Percentiles rank a stretch among this genome's conserved stretches.
Evolutionary conservation across 495 filamentous ascomycete species (phyloP).

Genomic region (Usnea hakonensis): DNA sequence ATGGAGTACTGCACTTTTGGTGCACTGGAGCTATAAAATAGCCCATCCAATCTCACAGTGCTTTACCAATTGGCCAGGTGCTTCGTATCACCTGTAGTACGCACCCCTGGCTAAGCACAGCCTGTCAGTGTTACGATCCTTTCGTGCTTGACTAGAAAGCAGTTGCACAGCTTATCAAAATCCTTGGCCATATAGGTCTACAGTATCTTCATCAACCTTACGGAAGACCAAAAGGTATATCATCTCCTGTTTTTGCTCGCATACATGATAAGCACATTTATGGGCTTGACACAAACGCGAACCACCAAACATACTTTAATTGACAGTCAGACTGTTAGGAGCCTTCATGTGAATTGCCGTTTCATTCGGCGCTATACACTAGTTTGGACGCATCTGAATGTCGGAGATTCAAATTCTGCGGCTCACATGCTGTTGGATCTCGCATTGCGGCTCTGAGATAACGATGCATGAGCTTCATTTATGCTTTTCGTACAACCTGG

Average conservation of each 20-base stretch:
- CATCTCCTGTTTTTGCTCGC: neutral
- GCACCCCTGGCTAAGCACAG: neutral
- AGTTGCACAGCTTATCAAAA: neutral
- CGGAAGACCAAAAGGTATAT: neutral
- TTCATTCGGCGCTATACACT: neutral
- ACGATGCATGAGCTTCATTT: neutral
- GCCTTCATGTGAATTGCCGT: neutral
- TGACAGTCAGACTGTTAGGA: neutral
- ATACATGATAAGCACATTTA: neutral
- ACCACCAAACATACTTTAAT: neutral
- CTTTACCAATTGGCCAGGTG: neutral
- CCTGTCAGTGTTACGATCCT: neutral
- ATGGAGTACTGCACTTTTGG: neutral
- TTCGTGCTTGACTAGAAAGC: neutral
- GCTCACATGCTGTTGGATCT: neutral
- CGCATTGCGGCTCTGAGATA: neutral
- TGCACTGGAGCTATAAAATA: neutral
- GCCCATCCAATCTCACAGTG: neutral
- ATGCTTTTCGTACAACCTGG: constrained; percentile 1
- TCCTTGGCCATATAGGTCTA: neutral
- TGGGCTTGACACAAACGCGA: neutral
- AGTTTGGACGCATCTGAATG: neutral
- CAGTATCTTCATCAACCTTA: neutral
- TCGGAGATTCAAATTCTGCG: neutral
- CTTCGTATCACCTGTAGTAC: neutral